Conservation (phyloP, 805 yeast species). For the Saturnispora halmiae region DNA sequence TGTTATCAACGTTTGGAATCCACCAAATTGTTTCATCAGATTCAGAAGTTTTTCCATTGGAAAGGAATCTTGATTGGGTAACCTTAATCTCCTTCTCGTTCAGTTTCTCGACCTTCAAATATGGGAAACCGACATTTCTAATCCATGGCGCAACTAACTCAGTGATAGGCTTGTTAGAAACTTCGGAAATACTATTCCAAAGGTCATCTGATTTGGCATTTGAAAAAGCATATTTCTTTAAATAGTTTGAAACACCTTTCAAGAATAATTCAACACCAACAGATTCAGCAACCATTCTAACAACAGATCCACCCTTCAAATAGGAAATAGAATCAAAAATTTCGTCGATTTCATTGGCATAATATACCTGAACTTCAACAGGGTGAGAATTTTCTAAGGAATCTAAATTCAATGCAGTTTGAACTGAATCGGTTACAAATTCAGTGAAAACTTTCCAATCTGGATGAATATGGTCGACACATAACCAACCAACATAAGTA, state of each 20-base stretch:
- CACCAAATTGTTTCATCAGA: slow-evolving; percentile 50
- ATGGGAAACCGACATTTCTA: slow-evolving; percentile 63
- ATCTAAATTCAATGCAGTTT: slow-evolving; percentile 45
- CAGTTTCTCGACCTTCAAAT: slow-evolving; percentile 38
- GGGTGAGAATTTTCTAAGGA: slow-evolving; percentile 64
- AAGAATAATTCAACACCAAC: slow-evolving; percentile 62
- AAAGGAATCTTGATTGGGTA: slow-evolving; percentile 52
- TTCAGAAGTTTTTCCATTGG: too few species aligned
- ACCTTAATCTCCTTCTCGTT: slow-evolving; percentile 33
- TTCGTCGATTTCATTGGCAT: slow-evolving; percentile 73
- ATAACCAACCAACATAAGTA: slow-evolving; percentile 70
- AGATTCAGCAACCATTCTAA: slow-evolving; percentile 65
- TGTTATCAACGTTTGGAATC: slow-evolving; percentile 37
- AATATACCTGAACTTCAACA: slow-evolving; percentile 69
- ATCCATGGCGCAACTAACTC: slow-evolving; percentile 65
- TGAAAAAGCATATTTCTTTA: slow-evolving; percentile 51
- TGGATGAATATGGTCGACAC: slow-evolving; percentile 62
- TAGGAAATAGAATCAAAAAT: slow-evolving; percentile 77
- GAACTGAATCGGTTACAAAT: slow-evolving; percentile 43
- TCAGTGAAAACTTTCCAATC: slow-evolving; percentile 70
- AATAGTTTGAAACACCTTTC: slow-evolving; percentile 63
- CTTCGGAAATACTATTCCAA: slow-evolving; percentile 59
- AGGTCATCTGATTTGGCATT: slow-evolving; percentile 70
- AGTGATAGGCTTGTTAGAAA: slow-evolving; percentile 51
- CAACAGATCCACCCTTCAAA: slow-evolving; percentile 69